Conservation (phyloP, 768 basidiomycete genomes). For the Auricularia sp. region DNA sequence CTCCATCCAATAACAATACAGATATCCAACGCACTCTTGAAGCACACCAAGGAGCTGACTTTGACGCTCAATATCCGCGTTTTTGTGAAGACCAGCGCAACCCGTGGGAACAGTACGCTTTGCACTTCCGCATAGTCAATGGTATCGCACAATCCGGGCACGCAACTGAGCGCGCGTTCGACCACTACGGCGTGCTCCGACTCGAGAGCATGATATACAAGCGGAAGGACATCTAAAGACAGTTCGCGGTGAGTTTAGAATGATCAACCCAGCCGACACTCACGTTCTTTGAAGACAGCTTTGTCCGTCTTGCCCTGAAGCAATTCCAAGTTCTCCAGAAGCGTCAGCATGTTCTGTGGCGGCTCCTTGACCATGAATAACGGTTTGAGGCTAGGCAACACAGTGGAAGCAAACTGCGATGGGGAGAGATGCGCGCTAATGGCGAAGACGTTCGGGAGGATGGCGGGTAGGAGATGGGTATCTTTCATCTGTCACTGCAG, state of each 20-base stretch:
- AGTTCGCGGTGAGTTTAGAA: too few species aligned
- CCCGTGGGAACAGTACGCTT: constrained; percentile 78
- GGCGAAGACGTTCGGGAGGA: constrained; percentile 89
- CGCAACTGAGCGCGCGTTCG: constrained; percentile 74
- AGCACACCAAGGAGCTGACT: constrained; percentile 77
- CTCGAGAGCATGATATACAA: constrained; percentile 93
- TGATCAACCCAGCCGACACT: neutral
- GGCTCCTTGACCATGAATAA: constrained; percentile 88
- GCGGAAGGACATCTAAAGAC: constrained; percentile 75
- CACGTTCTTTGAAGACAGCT: constrained; percentile 77
- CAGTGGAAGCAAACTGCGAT: constrained; percentile 66
- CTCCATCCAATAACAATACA: neutral
- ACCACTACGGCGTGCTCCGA: constrained; percentile 90
- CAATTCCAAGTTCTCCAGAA: constrained; percentile 80
- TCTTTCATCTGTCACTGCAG: constrained; percentile 71
- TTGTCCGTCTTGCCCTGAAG: constrained; percentile 87
- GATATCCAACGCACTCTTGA: constrained; percentile 22
- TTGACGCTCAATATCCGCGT: constrained; percentile 86
- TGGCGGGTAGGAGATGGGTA: constrained; percentile 81
- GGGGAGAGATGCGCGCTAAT: constrained; percentile 64
- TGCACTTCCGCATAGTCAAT: constrained; percentile 95
- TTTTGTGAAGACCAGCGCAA: constrained; percentile 91
- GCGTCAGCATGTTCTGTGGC: constrained; percentile 91
- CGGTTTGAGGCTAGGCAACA: constrained; percentile 82
- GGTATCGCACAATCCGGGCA: constrained; percentile 83